Evolutionary conservation across 805 yeast species (phyloP), one percentile per base, ranked within the genome.

Genomic region (Cyberlindnera suaveolens): DNA sequence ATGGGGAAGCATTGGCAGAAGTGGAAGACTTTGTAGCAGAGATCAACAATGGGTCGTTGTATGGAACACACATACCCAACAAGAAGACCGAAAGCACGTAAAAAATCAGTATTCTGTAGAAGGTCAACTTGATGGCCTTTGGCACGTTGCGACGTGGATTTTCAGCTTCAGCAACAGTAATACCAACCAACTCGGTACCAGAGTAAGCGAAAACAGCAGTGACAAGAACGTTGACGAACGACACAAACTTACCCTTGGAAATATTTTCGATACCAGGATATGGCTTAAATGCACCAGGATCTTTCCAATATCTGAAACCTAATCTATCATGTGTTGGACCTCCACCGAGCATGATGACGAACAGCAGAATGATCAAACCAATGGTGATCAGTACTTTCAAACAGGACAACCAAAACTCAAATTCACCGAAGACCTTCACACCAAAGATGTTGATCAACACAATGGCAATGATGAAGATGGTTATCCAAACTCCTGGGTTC

Each of bases 1-100:
- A 86, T 33, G 96, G 95, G 14, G 93, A 83, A 17, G 91, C 89
- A 34, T 82, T 73, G 3, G 90, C 88, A 35, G 70, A 68, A 2
- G 76, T 64, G n/a, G 64, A 42, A 9, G 66, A 60, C 40, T 78
- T 72, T 15, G 77, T 71, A 14, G 80, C 79, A 42, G 62, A 57
- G 39, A 63, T 33, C 47, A 83, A 68, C 38, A 63, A 51, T 33
- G 74, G 71, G 57, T 79, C 80, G 49, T 68, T 69, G 46, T 75
- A 75, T 31, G 85, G 74, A 44, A 83, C 90, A 59, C 80, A 71
- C 77, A 81, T 70, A 37, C 88, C 87, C 49, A 85, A 65, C 45
- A 83, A 63, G 52, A 82, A 70, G 42, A 82, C 77, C 20, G 84
- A 72, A 32, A 75, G 57, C 37, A 81, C 56, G 67, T 83, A 85